A percentile compares a stretch with the other conserved stretches of the same genome.
Conservation (phyloP, 192 early-diverging fungal genomes). For the Entomortierella chlamydospora region DNA sequence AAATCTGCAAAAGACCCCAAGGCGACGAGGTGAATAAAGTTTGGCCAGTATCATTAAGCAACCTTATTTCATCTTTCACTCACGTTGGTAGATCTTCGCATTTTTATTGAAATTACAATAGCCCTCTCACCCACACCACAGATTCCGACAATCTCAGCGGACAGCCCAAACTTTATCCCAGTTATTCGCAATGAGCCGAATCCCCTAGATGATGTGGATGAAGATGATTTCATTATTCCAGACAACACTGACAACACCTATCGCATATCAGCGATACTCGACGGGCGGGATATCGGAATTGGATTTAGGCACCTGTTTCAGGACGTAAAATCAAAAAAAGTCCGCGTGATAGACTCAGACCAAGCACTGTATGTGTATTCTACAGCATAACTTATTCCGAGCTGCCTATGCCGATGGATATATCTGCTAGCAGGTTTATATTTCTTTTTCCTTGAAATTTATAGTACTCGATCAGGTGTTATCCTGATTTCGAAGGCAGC, state of each 20-base stretch:
- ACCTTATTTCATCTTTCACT: not conserved
- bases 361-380: conserved; percentile 14
- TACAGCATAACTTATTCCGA: too few species aligned
- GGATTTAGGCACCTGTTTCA: conserved; percentile 11
- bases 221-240: too few species aligned
- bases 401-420: not conserved
- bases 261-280: too few species aligned
- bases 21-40: conserved; percentile 5
- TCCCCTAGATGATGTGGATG: not conserved
- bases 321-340: conserved; percentile 9
- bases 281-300: conserved; percentile 2
- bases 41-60: not conserved
- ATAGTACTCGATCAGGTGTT: conserved; percentile 9
- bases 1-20: conserved; percentile 1
- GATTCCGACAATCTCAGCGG: conserved; percentile 2
- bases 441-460: not conserved
- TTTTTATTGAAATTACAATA: not conserved
- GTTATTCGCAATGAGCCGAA: not conserved
- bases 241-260: too few species aligned
- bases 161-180: conserved; percentile 3
- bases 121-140: not conserved
- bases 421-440: not conserved
- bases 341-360: conserved; percentile 11
- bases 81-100: not conserved
- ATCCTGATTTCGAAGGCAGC: conserved; percentile 13